Base-by-base conservation (phyloP, 441 rosid genomes). In the Manihot esculenta region DNA sequence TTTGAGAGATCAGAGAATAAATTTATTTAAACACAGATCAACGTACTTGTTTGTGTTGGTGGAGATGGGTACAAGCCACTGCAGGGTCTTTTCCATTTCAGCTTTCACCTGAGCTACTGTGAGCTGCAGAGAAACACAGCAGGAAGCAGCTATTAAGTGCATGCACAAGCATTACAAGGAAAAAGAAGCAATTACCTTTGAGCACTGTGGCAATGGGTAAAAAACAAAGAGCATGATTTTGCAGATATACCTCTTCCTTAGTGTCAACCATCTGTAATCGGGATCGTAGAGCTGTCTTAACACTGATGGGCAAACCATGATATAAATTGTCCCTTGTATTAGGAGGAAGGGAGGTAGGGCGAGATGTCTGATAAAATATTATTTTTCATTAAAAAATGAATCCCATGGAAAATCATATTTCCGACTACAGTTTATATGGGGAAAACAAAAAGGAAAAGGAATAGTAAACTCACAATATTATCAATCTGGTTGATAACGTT, bases 401-500 rank as follows among this genome's bases (percentile, higher is more conserved):
- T 56, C 15, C 63, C 63, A 69, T 10, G 18, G 20, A 47, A 50
- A 23, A 64, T 14, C 33, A 1, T n/a, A n/a, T 47, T n/a, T 38
- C 66, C 10, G 71, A 64, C 44, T 45, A 20, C 41, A 24, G 30
- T 50, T 62, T 45, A 62, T 47, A 38, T 18, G 20, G 66, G 45
- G 47, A 44, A 15, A 14, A 30, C 20, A 3, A 17, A 35, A 53
- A 51, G 35, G 24, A 20, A 38, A 53, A 20, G 47, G 8, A 59
- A 45, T 11, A 48, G 9, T 18, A 33, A 48, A 75, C 93, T 87
- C 79, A 95, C 99, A 66, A 91, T 86, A 80, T 72, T 95, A 68
- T 95, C 97, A 49, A 95, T 92, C 82, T 89, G 97, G 69, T 86
- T 88, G 72, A 95, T 86, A 57, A 95, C 49, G 76, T 91, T 91